Evolutionary conservation across 192 early-diverging fungal species (phyloP), one percentile per base, ranked within the genome.

Genomic region (Diversispora eburnea): DNA sequence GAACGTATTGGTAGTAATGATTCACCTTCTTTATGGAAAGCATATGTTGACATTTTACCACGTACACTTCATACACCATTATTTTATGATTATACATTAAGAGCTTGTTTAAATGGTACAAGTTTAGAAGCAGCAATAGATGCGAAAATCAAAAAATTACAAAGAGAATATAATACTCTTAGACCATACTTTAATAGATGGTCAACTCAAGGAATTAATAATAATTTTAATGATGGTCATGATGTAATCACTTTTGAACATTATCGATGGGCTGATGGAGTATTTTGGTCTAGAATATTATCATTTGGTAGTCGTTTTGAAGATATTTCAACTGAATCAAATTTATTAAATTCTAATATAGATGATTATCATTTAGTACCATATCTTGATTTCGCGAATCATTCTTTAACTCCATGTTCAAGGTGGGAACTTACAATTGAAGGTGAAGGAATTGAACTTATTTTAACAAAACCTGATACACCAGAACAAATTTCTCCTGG

Each of bases 351-450:
- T 9, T 42, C 6, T 39, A 17, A 19, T 20, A 22, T 41, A 3
- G 78, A 76, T 61, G 87, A 90, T 65, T 78, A 81, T 52, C 84
- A 84, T 54, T 66, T 92, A 76, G 83, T 91, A 8, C 91, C 91
- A 9, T 83, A 87, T 15, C 78, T 92, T 52, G 91, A 92, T 78
- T 88, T 92, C 77, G 88, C 88, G 39, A 92, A 92, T 70, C 91
- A 92, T 76, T 81, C 87, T 0, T 25, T 74, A 4, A 47, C 56
- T 5, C 81, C 87, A 9, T 83, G 82, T 41, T 79, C 88, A 13
- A 80, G 86, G 0, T 92, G 91, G 91, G 72, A 87, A 25, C 57
- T 89, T 2, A 73, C 67, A 12, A 3, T 51, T 54, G 74, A 84
- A 61, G 79, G 81, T 12, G 66, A n/a, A n/a, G n/a, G n/a, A n/a